A percentile compares a stretch with the other conserved stretches of the same genome.
Evolutionary conservation across 176 grass and related monocot genomes (phyloP).

Genomic region (Alloteropsis semialata): DNA sequence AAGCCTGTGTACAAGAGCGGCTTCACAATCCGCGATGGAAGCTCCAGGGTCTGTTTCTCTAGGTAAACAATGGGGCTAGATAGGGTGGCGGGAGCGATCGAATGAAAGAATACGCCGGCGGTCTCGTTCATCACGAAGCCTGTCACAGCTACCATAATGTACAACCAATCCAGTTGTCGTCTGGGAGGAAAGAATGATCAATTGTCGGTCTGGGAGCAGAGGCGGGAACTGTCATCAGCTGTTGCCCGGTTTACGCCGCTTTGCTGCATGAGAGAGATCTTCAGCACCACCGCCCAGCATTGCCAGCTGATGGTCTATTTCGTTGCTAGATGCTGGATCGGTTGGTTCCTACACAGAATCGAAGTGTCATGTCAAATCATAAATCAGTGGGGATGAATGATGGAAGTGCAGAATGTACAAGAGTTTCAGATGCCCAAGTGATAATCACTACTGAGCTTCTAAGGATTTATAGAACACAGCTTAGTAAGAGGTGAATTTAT

Average conservation of each 20-base stretch:
- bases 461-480: background rate
- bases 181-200: constrained; percentile 53
- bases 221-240: constrained; percentile 24
- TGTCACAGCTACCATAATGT: constrained; percentile 42
- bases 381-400: background rate
- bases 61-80: constrained; percentile 3
- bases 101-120: constrained; percentile 59
- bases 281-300: constrained; percentile 1
- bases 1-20: constrained; percentile 72
- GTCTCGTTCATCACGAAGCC: constrained; percentile 4
- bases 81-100: background rate
- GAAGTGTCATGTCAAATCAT: background rate
- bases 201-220: constrained; percentile 9
- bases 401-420: background rate
- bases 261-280: constrained; percentile 36
- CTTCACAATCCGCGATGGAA: constrained; percentile 67
- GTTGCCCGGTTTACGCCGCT: constrained; percentile 54
- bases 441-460: background rate
- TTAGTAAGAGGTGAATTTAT: background rate
- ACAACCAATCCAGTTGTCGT: constrained; percentile 45
- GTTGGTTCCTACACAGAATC: constrained; percentile 31
- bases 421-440: constrained; percentile 1
- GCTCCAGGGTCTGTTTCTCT: constrained; percentile 18
- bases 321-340: constrained; percentile 24
- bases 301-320: constrained; percentile 25